A percentile compares a stretch with the other conserved stretches of the same genome.
Evolutionary conservation across 2,329 filamentous ascomycete genomes (phyloP).

Genomic region (Chaetoscypha palmicola): DNA sequence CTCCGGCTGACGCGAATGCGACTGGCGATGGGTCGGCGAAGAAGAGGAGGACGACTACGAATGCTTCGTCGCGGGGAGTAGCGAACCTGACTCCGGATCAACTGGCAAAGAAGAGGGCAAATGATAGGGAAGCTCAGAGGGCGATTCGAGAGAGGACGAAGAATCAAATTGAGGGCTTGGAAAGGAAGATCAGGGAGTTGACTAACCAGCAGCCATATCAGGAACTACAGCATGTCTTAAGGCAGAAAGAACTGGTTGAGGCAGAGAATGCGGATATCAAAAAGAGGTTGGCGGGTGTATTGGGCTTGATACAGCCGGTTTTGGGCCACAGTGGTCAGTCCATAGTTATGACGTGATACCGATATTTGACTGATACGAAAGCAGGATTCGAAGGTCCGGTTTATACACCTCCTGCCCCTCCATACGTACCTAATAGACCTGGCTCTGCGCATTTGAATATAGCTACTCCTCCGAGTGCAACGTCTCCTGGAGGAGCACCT

Average conservation of each 20-base stretch:
- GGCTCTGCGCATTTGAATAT: constrained; percentile 30
- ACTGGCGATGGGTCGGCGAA: constrained; percentile 27
- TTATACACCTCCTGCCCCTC: constrained; percentile 17
- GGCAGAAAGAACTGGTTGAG: constrained; percentile 70
- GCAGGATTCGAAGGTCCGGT: constrained; percentile 15
- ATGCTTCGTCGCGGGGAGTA: constrained; percentile 65
- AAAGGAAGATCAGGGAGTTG: constrained; percentile 69
- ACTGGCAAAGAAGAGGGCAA: constrained; percentile 81
- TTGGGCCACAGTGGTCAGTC: constrained; percentile 33
- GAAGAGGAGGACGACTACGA: constrained; percentile 34
- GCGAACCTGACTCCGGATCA: constrained; percentile 85
- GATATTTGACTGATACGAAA: not conserved
- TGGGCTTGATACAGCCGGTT: constrained; percentile 57
- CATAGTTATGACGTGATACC: not conserved
- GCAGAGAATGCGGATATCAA: constrained; percentile 75
- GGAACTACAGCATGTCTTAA: constrained; percentile 69
- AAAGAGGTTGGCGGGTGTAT: constrained; percentile 55
- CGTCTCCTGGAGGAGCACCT: constrained; percentile 33
- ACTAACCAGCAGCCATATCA: constrained; percentile 72
- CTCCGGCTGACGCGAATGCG: constrained; percentile 10
- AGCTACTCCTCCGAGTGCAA: constrained; percentile 36
- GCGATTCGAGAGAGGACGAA: constrained; percentile 83
- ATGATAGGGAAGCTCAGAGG: constrained; percentile 84
- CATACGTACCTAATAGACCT: constrained; percentile 26
- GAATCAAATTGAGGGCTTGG: constrained; percentile 74